phyloP scores from a whole-genome alignment of 805 yeast genomes.

The Cyberlindnera veronae region DNA sequence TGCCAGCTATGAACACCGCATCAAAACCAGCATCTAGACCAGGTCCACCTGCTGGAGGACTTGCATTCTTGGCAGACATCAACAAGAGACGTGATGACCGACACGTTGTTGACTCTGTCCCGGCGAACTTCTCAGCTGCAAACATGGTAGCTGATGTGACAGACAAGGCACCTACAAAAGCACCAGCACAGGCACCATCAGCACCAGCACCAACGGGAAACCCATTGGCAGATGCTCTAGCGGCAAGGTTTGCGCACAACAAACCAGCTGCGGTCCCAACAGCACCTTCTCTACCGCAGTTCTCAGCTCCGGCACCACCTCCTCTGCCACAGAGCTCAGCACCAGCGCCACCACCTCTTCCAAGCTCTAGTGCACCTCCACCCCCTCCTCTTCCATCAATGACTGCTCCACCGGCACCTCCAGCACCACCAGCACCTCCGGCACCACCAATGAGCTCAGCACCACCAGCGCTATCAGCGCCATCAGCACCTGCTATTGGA shows the following conservation, averaged over 20 bases:
- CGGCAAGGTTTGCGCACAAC: slow-evolving; percentile 14
- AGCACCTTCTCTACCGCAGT: slow-evolving; percentile 22
- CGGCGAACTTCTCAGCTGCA: slow-evolving; percentile 25
- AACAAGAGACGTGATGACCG: slow-evolving; percentile 51
- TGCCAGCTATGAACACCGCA: slow-evolving; percentile 7
- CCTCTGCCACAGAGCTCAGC: slow-evolving; percentile 13
- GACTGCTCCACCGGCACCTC: slow-evolving; percentile 33
- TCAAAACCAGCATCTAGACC: slow-evolving; percentile 17
- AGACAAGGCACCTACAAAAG: slow-evolving; percentile 24
- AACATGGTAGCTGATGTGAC: slow-evolving; percentile 20
- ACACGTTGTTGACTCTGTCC: slow-evolving; percentile 42
- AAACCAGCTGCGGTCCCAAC: slow-evolving; percentile 16
- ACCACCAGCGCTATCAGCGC: slow-evolving; percentile 21
- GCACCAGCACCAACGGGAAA: slow-evolving; percentile 14
- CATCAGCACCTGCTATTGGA: slow-evolving; percentile 27
- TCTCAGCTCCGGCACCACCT: slow-evolving; percentile 21
- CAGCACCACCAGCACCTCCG: slow-evolving; percentile 9
- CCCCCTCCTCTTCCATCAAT: slow-evolving; percentile 35
- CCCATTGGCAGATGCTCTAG: slow-evolving; percentile 18
- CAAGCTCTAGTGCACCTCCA: slow-evolving; percentile 18
- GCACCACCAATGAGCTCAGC: slow-evolving; percentile 7
- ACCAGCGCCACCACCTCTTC: slow-evolving; percentile 13
- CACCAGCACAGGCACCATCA: slow-evolving; percentile 20
- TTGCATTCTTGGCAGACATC: slow-evolving; percentile 59
- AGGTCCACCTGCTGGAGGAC: slow-evolving; percentile 33